phyloP scores from a whole-genome alignment of 1,284 basidiomycete species.

The Fomitopsis betulina region DNA sequence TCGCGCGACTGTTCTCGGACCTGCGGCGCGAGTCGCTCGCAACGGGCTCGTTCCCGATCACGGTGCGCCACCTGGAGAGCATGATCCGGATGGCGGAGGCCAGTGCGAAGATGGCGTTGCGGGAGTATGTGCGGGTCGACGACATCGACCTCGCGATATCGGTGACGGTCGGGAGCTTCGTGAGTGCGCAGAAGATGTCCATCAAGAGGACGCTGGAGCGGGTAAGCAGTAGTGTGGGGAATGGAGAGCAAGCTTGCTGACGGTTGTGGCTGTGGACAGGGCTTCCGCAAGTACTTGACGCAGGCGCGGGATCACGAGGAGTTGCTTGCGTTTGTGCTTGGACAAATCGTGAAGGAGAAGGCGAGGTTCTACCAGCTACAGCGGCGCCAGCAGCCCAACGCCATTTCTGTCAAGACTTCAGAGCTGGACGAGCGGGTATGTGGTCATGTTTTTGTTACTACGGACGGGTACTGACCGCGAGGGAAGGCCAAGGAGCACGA shows the following conservation, averaged over 20 bases:
- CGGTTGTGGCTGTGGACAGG: conserved; percentile 39
- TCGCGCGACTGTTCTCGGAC: conserved; percentile 94
- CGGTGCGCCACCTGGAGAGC: conserved; percentile 95
- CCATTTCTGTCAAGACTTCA: conserved; percentile 67
- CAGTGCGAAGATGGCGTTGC: conserved; percentile 96
- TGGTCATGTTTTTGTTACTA: conserved; percentile 11
- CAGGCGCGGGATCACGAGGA: conserved; percentile 95
- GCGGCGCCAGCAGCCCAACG: conserved; percentile 70
- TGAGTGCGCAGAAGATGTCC: conserved; percentile 95
- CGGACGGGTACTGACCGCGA: neutral
- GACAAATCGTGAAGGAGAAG: conserved; percentile 93
- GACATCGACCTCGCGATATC: conserved; percentile 98
- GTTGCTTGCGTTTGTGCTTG: conserved; percentile 90
- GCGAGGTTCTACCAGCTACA: conserved; percentile 80
- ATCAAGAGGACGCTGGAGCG: conserved; percentile 97
- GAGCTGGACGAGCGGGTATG: conserved; percentile 82
- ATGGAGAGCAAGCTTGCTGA: conserved; percentile 1
- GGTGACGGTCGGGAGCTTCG: conserved; percentile 92
- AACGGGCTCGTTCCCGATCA: conserved; percentile 97
- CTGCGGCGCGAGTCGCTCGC: conserved; percentile 93
- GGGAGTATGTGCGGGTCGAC: conserved; percentile 93
- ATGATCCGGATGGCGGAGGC: conserved; percentile 99
- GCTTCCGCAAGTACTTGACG: conserved; percentile 96
- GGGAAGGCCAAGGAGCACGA: conserved; percentile 88
- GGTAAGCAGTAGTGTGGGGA: conserved; percentile 44